Percentiles rank a stretch among this genome's conserved stretches.
Conservation (phyloP, 2,329 filamentous ascomycete genomes). For the Aspergillus clavatus region DNA sequence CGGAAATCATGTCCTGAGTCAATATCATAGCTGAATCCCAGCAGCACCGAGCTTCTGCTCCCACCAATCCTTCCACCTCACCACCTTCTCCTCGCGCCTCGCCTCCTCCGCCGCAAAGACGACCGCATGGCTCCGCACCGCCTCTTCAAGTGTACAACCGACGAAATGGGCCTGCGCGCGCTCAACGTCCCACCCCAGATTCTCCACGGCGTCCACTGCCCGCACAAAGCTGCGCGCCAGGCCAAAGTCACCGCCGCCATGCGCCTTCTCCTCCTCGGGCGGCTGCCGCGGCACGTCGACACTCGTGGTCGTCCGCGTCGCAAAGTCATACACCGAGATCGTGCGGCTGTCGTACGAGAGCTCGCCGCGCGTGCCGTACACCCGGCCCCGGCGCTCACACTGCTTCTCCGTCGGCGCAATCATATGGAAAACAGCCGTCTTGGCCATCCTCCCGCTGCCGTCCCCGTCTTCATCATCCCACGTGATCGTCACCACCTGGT, state of each 20-base stretch:
- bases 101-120: constrained; percentile 95
- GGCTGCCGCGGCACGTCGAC: constrained; percentile 59
- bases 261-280: constrained; percentile 51
- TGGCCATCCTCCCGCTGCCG: constrained; percentile 61
- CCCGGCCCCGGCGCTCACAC: constrained; percentile 76
- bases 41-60: constrained; percentile 42
- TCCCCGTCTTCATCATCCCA: constrained; percentile 62
- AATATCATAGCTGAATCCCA: constrained; percentile 2
- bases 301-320: constrained; percentile 49
- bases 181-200: constrained; percentile 59
- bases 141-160: constrained; percentile 80
- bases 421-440: constrained; percentile 91
- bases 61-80: constrained; percentile 80
- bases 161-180: constrained; percentile 71
- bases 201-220: constrained; percentile 76
- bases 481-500: constrained; percentile 80
- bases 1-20: constrained; percentile 7
- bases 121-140: constrained; percentile 81
- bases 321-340: constrained; percentile 73
- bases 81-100: constrained; percentile 60
- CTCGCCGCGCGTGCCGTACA: constrained; percentile 85
- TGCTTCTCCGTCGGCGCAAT: constrained; percentile 82
- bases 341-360: constrained; percentile 74
- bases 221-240: constrained; percentile 76
- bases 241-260: constrained; percentile 76